phyloP scores from a whole-genome alignment of 768 basidiomycete species.

The Paxillus rubicundulus region DNA sequence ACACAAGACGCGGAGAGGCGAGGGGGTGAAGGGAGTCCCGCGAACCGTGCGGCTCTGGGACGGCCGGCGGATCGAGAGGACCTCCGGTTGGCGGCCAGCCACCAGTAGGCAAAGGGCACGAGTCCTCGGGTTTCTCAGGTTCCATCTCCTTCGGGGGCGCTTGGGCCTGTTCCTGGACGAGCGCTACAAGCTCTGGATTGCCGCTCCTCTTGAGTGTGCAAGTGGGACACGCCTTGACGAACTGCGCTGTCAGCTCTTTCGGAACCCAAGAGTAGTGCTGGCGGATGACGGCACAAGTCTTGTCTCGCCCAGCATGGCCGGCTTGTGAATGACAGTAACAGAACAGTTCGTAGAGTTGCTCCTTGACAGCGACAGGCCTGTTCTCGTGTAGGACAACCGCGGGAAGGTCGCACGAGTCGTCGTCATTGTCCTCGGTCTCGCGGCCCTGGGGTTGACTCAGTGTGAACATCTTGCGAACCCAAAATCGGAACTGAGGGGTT shows the following conservation, averaged over 20 bases:
- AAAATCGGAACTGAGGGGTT: slow-evolving; percentile 75
- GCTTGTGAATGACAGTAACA: slow-evolving; percentile 67
- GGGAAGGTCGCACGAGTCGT: slow-evolving; percentile 11
- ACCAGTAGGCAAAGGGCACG: background rate
- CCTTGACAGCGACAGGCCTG: slow-evolving; percentile 71
- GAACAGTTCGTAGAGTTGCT: slow-evolving; percentile 76
- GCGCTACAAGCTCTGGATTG: slow-evolving; percentile 19
- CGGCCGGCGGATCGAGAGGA: slow-evolving; percentile 23
- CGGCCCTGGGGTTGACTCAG: slow-evolving; percentile 34
- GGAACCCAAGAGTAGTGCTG: slow-evolving; percentile 80
- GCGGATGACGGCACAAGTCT: slow-evolving; percentile 64
- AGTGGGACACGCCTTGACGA: slow-evolving; percentile 77
- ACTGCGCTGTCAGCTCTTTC: slow-evolving; percentile 76
- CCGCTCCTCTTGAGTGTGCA: slow-evolving; percentile 52
- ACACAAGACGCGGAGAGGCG: background rate
- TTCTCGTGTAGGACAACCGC: slow-evolving; percentile 68
- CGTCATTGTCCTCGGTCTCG: slow-evolving; percentile 17
- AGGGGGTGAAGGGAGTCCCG: background rate
- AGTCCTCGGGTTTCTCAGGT: background rate
- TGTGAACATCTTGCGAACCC: slow-evolving; percentile 81
- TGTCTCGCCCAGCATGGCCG: slow-evolving; percentile 77
- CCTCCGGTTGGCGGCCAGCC: slow-evolving; percentile 25
- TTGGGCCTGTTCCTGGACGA: slow-evolving; percentile 2
- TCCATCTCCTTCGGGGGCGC: background rate
- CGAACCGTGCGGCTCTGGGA: slow-evolving; percentile 7